Base-by-base conservation (phyloP, 345 rosid genomes). In the Hirschfeldia incana region DNA sequence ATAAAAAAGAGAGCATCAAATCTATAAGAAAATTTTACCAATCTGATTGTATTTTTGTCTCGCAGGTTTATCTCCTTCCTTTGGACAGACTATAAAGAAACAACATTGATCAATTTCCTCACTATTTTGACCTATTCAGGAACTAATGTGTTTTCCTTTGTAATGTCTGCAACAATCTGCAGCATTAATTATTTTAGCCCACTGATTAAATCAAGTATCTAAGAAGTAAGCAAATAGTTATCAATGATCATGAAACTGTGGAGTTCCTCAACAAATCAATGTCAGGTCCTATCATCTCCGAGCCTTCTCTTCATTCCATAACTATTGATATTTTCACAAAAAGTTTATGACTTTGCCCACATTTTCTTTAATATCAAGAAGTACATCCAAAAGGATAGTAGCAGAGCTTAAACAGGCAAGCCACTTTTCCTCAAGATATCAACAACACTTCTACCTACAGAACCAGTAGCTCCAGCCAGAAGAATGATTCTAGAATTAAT, bases 11-110 rank as follows among this genome's bases (percentile, higher is more conserved):
- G 53, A 46, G 53, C 53, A 7, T 2, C 33, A 53, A 1, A 74
- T 30, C 72, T 80, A 63, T 16, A 3, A 29, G 30, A 4, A 55
- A 46, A 8, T 5, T 64, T 59, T 37, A 67, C 72, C 4, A 75
- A 94, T 97, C 79, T 92, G 98, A 70, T 92, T 94, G 83, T 94
- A 94, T 74, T 92, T 91, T 61, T 87, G 94, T 84, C 98, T 86
- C 62, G 92, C 94, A 17, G 98, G 94, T 69, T 97, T 92, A 85
- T 92, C 98, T 59, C 98, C 98, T 87, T 94, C 98, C 86, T 94
- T 94, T 26, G 97, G 98, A 58, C 98, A 97, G 37, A 92, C 89
- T n/a, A 94, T 92, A 62, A 90, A 68, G 97, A 92, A 81, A 82
- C 89, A 58, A 90, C 93, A 85, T 91, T 92, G 53, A 92, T 89